These are phyloP conservation scores for Camellia granthamiana DNA, from an alignment of 148 eudicot genomes.

Conservation along the genomic window DNA sequence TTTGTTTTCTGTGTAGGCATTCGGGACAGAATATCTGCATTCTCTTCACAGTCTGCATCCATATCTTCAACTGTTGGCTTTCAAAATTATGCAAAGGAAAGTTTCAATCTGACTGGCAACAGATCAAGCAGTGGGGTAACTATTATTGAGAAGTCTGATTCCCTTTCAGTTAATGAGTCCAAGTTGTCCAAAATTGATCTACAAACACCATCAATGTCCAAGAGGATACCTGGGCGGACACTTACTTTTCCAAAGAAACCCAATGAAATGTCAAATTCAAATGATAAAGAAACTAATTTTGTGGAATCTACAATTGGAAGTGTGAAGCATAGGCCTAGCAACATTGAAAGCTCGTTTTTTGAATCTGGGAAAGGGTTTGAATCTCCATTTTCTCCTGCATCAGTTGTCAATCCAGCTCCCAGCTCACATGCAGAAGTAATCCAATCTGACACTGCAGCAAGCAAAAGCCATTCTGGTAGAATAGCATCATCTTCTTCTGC, in stretches of 20 bases:
- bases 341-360: conserved; percentile 24
- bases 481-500: conserved; percentile 16
- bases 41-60: conserved; percentile 30
- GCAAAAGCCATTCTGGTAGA: conserved; percentile 19
- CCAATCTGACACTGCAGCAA: conserved; percentile 28
- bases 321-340: conserved; percentile 18
- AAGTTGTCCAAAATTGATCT: conserved; percentile 17
- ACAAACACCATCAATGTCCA: conserved; percentile 23
- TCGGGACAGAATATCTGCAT: conserved; percentile 29
- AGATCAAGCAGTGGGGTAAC: conserved; percentile 19
- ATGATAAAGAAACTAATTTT: conserved; percentile 21
- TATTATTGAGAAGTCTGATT: conserved; percentile 16
- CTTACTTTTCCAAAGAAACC: conserved; percentile 25
- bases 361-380: conserved; percentile 24
- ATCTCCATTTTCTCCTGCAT: conserved; percentile 23
- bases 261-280: conserved; percentile 27
- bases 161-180: conserved; percentile 22
- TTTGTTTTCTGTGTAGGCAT: conserved; percentile 37
- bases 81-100: conserved; percentile 27
- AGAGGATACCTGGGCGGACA: conserved; percentile 23
- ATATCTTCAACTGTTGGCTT: conserved; percentile 19
- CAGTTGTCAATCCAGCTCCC: conserved; percentile 21
- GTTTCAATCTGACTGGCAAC: conserved; percentile 25
- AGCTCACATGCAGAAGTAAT: conserved; percentile 18
- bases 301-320: conserved; percentile 26